Percentiles rank a stretch among this genome's conserved stretches.
phyloP scores from a whole-genome alignment of 225 moss, liverwort and hornwort species.

The Climacium dendroides region DNA sequence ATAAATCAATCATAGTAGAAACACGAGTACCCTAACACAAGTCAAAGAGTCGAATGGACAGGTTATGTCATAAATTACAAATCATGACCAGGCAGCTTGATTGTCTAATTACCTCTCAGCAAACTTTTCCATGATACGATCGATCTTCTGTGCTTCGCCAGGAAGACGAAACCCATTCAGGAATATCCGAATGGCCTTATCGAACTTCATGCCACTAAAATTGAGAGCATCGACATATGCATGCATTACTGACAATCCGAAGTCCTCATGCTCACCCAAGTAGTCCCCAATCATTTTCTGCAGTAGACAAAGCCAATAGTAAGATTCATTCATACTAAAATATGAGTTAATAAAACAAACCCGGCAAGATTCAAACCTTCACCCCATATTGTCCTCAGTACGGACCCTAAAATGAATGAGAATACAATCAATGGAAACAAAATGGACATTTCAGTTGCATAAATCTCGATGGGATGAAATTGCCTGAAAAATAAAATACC shows the following conservation, averaged over 20 bases:
- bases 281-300: constrained; percentile 98
- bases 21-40: not conserved
- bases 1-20: not conserved
- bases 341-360: not conserved
- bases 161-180: constrained; percentile 96
- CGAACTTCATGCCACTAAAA: constrained; percentile 79
- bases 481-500: constrained; percentile 19
- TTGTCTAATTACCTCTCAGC: constrained; percentile 60
- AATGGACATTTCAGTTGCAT: not conserved
- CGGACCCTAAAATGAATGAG: not conserved
- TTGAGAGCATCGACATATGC: constrained; percentile 80
- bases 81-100: not conserved
- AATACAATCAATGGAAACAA: not conserved
- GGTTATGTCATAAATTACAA: not conserved
- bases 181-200: constrained; percentile 79
- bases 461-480: not conserved
- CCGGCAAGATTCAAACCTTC: not conserved
- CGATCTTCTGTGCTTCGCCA: constrained; percentile 98
- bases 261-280: constrained; percentile 92
- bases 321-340: not conserved
- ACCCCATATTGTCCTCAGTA: not conserved
- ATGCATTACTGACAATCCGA: constrained; percentile 92
- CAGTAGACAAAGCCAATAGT: not conserved
- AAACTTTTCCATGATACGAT: constrained; percentile 99
- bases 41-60: not conserved